Evolutionary conservation across 2,329 filamentous ascomycete species (phyloP).

Genomic region (Aspergillus tamarii): DNA sequence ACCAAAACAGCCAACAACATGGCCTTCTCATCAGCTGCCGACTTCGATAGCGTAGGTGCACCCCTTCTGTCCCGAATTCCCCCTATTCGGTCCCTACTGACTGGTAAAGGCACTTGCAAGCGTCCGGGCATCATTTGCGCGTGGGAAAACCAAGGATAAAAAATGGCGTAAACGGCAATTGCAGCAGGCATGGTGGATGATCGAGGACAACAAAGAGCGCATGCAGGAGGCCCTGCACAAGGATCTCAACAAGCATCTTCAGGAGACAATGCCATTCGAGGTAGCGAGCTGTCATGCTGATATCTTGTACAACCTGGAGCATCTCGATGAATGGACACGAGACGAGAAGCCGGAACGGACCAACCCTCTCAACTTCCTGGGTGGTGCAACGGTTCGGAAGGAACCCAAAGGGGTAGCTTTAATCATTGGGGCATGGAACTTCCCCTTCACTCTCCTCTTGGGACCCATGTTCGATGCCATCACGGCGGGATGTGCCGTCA

Average conservation of each 20-base stretch:
- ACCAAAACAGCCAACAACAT: not conserved
- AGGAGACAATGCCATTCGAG: not conserved
- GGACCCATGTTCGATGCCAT: not conserved
- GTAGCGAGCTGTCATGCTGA: not conserved
- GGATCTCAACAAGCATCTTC: not conserved
- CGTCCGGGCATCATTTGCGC: not conserved
- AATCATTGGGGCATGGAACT: not conserved
- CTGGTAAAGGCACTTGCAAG: not conserved
- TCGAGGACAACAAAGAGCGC: not conserved
- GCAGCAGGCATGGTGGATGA: not conserved
- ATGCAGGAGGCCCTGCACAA: not conserved
- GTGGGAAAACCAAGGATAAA: not conserved
- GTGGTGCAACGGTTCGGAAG: not conserved
- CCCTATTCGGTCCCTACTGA: not conserved
- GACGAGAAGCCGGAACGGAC: not conserved
- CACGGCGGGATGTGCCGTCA: not conserved
- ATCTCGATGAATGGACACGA: not conserved
- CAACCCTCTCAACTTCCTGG: not conserved
- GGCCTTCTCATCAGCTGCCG: not conserved
- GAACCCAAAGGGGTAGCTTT: not conserved
- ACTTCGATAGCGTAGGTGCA: not conserved
- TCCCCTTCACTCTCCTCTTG: not conserved
- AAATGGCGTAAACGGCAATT: not conserved
- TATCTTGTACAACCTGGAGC: not conserved
- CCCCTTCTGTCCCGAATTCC: too few species aligned